A percentile compares a stretch with the other conserved stretches of the same genome.
phyloP scores from a whole-genome alignment of 169 alveolate genomes.

The Plasmodium vinckei region DNA sequence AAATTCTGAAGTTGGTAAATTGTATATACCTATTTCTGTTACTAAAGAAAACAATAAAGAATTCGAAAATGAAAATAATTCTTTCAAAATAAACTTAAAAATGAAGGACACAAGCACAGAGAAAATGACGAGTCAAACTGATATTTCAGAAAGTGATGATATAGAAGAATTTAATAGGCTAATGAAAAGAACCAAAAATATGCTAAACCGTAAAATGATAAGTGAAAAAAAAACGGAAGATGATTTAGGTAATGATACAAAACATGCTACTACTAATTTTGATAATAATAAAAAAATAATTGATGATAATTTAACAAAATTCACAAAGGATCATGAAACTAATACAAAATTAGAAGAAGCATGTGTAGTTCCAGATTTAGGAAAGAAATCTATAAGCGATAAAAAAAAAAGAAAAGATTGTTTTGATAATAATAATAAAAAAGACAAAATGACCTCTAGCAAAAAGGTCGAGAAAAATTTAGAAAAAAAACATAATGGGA shows the following conservation, averaged over 20 bases:
- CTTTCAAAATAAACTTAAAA: constrained; percentile 35
- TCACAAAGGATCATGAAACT: no score
- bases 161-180: not conserved
- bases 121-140: not conserved
- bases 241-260: not conserved
- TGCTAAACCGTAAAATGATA: not conserved
- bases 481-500: constrained; percentile 4
- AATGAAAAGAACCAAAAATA: not conserved
- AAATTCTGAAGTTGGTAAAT: constrained; percentile 7
- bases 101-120: constrained; percentile 9
- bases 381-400: not conserved
- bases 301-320: not conserved
- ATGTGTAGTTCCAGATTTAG: not conserved
- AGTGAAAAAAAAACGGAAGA: not conserved
- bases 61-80: constrained; percentile 25
- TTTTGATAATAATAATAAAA: constrained; percentile 1
- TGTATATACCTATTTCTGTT: constrained; percentile 55
- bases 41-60: constrained; percentile 8
- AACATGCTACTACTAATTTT: not conserved
- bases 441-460: not conserved
- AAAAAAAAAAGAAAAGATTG: not conserved
- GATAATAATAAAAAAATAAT: constrained; percentile 1
- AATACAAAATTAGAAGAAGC: not conserved
- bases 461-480: constrained; percentile 3
- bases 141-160: not conserved